phyloP scores from a whole-genome alignment of 75 land plant genomes.

The Azolla pinnata region DNA sequence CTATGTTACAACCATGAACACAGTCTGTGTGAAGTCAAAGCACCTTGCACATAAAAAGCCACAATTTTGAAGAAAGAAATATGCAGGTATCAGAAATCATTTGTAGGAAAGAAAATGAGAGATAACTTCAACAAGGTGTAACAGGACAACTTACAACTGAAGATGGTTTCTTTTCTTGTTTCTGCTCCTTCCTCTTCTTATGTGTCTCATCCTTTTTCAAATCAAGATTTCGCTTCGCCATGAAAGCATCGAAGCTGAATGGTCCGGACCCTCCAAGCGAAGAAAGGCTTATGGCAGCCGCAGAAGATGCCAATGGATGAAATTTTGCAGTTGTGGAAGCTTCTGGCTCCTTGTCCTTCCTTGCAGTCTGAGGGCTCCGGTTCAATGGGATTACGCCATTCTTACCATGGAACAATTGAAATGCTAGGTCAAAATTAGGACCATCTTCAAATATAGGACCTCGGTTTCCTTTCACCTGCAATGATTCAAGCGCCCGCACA shows the following conservation, averaged over 20 bases:
- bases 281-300: conserved; percentile 93
- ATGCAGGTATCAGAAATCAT: too few relatives aligned
- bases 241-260: conserved; percentile 80
- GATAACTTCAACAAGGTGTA: not conserved
- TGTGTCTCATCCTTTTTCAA: conserved; percentile 30
- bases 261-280: conserved; percentile 72
- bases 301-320: conserved; percentile 88
- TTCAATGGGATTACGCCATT: conserved; percentile 93
- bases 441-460: conserved; percentile 99
- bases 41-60: too few relatives aligned
- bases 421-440: conserved; percentile 85
- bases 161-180: conserved; percentile 40
- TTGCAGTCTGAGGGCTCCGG: conserved; percentile 18
- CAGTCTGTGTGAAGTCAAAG: too few relatives aligned
- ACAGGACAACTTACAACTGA: conserved; percentile 21
- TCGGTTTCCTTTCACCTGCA: conserved; percentile 60
- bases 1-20: too few relatives aligned
- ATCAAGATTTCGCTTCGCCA: conserved; percentile 21
- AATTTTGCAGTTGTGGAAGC: conserved; percentile 34
- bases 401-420: conserved; percentile 82
- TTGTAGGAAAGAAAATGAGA: not conserved
- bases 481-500: not conserved
- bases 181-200: conserved; percentile 31
- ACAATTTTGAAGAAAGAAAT: too few relatives aligned
- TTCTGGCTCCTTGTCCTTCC: not conserved